Percentiles rank a stretch among this genome's conserved stretches.
Evolutionary conservation across 345 rosid species (phyloP).

Genomic region (Angophora floribunda): DNA sequence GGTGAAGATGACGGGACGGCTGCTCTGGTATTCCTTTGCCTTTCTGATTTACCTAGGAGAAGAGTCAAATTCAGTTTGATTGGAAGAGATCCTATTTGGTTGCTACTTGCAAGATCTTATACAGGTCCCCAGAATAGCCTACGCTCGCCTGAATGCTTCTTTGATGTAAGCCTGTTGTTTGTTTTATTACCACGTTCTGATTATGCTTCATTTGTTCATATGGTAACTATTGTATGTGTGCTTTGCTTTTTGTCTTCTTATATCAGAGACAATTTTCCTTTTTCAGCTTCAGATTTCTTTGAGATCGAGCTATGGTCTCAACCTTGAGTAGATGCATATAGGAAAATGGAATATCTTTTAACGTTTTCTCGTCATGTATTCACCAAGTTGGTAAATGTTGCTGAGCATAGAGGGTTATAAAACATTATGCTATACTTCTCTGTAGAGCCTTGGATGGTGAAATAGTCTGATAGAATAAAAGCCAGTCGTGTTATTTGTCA

Average conservation of each 20-base stretch:
- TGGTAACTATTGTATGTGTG: slow-evolving; percentile 29
- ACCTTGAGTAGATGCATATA: background rate
- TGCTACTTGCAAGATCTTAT: background rate
- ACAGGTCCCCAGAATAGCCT: slow-evolving; percentile 3
- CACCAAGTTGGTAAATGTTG: background rate
- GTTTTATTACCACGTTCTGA: slow-evolving; percentile 19
- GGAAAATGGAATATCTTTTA: background rate
- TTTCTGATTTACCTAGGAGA: slow-evolving; percentile 3
- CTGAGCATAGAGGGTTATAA: background rate
- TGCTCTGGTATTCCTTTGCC: slow-evolving; percentile 5
- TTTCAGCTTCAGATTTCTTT: background rate
- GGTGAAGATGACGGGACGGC: slow-evolving; percentile 21
- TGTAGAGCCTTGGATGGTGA: background rate
- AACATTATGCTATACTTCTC: slow-evolving; percentile 7
- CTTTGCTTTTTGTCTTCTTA: slow-evolving; percentile 12
- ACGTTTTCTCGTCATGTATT: background rate
- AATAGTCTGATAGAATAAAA: background rate
- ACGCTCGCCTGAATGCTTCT: slow-evolving; percentile 37
- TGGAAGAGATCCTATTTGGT: background rate
- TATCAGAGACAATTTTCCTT: slow-evolving; percentile 12
- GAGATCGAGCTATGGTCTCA: background rate
- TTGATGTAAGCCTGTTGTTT: slow-evolving; percentile 38
- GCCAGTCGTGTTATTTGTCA: background rate
- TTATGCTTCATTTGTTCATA: slow-evolving; percentile 46
- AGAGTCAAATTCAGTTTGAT: background rate